Base-by-base conservation (phyloP, 2,329 filamentous ascomycete species). In the Emergomyces africanus region DNA sequence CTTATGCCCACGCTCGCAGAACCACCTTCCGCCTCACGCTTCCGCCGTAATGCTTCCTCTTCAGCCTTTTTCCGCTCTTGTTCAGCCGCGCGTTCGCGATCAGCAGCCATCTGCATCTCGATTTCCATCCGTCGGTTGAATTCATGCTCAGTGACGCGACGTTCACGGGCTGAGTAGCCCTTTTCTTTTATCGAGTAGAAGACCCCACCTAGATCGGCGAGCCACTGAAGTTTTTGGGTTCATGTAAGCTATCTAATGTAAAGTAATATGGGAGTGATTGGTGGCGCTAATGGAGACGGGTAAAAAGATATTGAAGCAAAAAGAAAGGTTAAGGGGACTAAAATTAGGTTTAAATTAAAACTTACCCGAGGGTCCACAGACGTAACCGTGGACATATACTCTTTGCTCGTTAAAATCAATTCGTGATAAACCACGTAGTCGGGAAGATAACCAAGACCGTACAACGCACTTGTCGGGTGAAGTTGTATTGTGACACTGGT, bases 371-470 rank as follows among this genome's bases (percentile, higher is more conserved):
- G 92, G 71, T 99, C 94, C 1, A 99, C 94, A 0, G 90, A 84
- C 4, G 94, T 99, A 10, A 99, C 94, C 4, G 90, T 96, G 2
- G 89, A 95, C 85, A 99, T 96, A 77, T 97, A 99, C 71, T 97
- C 94, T 71, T 96, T 96, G 60, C 86, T 89, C 0, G 94, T 99
- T 61, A 99, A 83, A 66, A 99, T 96, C 60, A 99, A 83, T 74
- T 99, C 94, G 78, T 99, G 94, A 74, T 99, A 99, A 48, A 99
- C 85, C 57, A 99, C 90, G 69, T 97, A 97, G 70, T 99, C 94
- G 1, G 95, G 94, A 28, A 96, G 83, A 72, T 96, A 95, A 3
- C 94, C 94, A 1, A 90, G 80, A 28, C 94, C 94, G 70, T 96
- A 97, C 0, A 99, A 81, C 1, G 94, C 90, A 63, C 86, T 91